Evolutionary conservation across 305 asterid species (phyloP).

Genomic region (Salvia sclarea): DNA sequence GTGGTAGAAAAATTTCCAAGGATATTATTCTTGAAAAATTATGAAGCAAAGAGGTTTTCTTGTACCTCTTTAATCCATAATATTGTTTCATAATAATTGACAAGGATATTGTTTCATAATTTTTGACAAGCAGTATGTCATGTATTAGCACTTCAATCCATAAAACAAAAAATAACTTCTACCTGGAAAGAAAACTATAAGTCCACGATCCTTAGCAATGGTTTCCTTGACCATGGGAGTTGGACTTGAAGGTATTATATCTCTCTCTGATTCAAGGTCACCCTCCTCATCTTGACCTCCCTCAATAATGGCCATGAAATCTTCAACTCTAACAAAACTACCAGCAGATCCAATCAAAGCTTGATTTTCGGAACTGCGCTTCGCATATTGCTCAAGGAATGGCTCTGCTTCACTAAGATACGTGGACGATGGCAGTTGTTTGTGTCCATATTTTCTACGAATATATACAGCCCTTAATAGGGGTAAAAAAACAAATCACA

Average conservation of each 20-base stretch:
- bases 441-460: conserved; percentile 76
- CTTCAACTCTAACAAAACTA: conserved; percentile 80
- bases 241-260: conserved; percentile 51
- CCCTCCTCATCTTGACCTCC: conserved; percentile 93
- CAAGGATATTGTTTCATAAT: not conserved
- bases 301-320: conserved; percentile 76
- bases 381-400: conserved; percentile 92
- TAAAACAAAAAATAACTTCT: conserved; percentile 25
- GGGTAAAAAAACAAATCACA: conserved; percentile 30
- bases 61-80: not conserved
- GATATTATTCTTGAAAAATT: not conserved
- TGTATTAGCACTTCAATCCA: not conserved
- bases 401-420: conserved; percentile 98
- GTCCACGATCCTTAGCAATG: conserved; percentile 78
- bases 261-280: conserved; percentile 72
- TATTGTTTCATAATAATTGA: not conserved
- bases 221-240: conserved; percentile 56
- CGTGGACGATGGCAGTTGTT: conserved; percentile 67
- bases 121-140: not conserved
- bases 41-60: not conserved
- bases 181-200: conserved; percentile 97
- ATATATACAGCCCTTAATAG: conserved; percentile 77
- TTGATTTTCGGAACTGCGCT: conserved; percentile 87
- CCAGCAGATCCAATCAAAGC: conserved; percentile 94
- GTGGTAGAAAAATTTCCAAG: not conserved